Percentiles rank a stretch among this genome's conserved stretches.
phyloP scores from a whole-genome alignment of 2,329 filamentous ascomycete species.

The Colletotrichum sp. region DNA sequence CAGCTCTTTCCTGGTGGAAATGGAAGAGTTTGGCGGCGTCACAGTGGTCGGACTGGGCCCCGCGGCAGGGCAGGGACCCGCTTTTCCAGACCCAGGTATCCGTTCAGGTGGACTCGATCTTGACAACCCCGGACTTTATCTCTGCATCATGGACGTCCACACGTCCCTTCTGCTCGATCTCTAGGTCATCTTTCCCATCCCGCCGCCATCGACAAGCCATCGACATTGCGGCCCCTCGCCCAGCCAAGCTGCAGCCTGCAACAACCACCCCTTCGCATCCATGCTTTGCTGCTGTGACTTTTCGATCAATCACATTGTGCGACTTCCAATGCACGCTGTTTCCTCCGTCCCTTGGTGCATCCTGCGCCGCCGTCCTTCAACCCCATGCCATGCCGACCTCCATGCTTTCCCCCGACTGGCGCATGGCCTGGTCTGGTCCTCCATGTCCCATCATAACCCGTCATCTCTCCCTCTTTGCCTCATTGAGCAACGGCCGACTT shows the following conservation, averaged over 20 bases:
- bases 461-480: neutral
- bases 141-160: constrained; percentile 9
- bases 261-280: neutral
- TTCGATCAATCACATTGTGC: neutral
- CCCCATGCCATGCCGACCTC: neutral
- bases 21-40: neutral
- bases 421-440: neutral
- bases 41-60: neutral
- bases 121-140: constrained; percentile 5
- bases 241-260: neutral
- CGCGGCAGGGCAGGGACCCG: neutral
- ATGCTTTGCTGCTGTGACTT: neutral
- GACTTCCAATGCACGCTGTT: neutral
- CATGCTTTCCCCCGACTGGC: neutral
- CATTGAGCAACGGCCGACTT: neutral
- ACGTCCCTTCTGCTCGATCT: constrained; percentile 3
- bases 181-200: constrained; percentile 9
- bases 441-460: neutral
- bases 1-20: neutral
- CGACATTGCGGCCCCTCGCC: neutral
- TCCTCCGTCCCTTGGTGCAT: neutral
- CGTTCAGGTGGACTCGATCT: constrained; percentile 17
- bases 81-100: neutral
- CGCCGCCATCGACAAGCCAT: constrained; percentile 9
- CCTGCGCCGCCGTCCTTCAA: neutral